A percentile compares a stretch with the other conserved stretches of the same genome.
Evolutionary conservation across 371 early-diverging fungal species (phyloP).

Genomic region (Smittium mucronatum): DNA sequence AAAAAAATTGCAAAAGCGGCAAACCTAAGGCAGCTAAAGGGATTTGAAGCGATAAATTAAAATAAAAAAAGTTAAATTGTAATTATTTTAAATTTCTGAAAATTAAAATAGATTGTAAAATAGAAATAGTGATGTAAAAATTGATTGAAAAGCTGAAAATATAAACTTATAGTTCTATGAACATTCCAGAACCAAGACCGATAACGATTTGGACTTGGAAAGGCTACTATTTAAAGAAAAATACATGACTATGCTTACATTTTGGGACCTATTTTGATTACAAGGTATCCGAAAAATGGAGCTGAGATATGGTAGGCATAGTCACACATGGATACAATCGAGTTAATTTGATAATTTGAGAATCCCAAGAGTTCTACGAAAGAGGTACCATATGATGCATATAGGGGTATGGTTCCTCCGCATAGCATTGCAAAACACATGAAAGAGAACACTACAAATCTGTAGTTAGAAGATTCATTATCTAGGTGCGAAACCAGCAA

Average conservation of each 20-base stretch:
- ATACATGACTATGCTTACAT: constrained; percentile 12
- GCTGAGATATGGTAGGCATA: constrained; percentile 40
- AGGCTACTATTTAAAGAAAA: constrained; percentile 15
- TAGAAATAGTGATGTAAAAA: no score
- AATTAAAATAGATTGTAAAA: neutral
- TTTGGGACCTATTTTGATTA: constrained; percentile 34
- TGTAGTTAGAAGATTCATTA: neutral
- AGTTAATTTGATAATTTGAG: constrained; percentile 35
- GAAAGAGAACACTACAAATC: constrained; percentile 20
- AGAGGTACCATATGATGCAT: constrained; percentile 38
- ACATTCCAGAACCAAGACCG: neutral
- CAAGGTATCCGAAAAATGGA: constrained; percentile 39
- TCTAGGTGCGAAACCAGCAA: neutral
- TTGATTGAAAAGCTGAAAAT: no score
- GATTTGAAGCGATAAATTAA: no score
- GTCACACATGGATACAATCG: constrained; percentile 39
- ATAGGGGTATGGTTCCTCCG: constrained; percentile 43
- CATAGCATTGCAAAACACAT: constrained; percentile 32
- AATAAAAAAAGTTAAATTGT: no score
- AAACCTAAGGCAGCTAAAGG: constrained; percentile 23
- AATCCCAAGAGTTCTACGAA: constrained; percentile 32
- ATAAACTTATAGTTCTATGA: no score
- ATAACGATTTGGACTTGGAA: neutral
- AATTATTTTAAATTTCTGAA: neutral
- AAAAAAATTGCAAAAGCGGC: constrained; percentile 24